phyloP scores from a whole-genome alignment of 768 basidiomycete genomes.

The Lactarius indigo region DNA sequence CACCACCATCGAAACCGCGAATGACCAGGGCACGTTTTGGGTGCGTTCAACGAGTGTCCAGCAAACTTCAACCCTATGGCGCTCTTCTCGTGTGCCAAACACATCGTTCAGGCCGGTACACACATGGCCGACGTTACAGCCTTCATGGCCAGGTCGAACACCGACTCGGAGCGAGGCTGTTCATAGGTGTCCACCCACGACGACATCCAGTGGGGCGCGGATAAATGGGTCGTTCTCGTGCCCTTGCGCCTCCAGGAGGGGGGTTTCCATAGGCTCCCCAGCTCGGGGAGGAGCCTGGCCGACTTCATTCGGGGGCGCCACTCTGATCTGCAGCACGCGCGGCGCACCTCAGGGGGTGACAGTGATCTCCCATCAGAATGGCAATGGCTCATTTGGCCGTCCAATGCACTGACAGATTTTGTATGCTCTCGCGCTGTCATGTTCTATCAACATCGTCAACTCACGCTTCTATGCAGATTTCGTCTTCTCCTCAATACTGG shows the following conservation, averaged over 20 bases:
- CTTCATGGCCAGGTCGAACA: not conserved
- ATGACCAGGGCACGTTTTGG: not conserved
- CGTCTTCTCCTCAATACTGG: not conserved
- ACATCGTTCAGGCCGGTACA: not conserved
- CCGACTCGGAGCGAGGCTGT: not conserved
- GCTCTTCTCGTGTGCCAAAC: not conserved
- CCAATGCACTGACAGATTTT: not conserved
- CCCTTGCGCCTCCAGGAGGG: not conserved
- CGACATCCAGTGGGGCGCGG: not conserved
- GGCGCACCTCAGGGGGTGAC: not conserved
- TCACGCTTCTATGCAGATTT: not conserved
- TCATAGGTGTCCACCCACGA: no score
- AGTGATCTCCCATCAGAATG: not conserved
- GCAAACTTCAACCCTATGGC: not conserved
- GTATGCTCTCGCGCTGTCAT: not conserved
- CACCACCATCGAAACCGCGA: not conserved
- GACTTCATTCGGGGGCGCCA: not conserved
- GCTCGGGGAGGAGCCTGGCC: not conserved
- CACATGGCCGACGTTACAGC: not conserved
- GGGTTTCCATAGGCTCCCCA: not conserved
- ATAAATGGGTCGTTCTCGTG: not conserved
- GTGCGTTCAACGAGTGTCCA: not conserved
- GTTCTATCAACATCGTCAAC: not conserved
- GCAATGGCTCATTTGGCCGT: not conserved
- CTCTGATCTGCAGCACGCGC: not conserved